Percentiles rank a stretch among this genome's conserved stretches.
Evolutionary conservation across 2,329 filamentous ascomycete species (phyloP).

Genomic region (Aspergillus puulaauensis): DNA sequence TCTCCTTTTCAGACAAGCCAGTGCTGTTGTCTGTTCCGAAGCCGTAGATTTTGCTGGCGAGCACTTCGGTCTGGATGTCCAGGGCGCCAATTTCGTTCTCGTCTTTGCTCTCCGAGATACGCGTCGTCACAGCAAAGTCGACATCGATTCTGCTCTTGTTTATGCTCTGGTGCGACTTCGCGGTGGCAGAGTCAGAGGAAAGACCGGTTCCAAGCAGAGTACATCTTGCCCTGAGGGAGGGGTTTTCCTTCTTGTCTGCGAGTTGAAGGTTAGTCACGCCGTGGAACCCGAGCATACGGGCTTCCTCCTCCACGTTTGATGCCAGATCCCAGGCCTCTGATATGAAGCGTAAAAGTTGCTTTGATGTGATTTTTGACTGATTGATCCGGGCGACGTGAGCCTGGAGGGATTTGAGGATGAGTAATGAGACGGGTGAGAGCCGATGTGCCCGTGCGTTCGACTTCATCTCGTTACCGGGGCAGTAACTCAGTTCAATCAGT

Average conservation of each 20-base stretch:
- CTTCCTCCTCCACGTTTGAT: slow-evolving; percentile 42
- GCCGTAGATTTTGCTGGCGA: slow-evolving; percentile 43
- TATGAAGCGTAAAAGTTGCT: slow-evolving; percentile 41
- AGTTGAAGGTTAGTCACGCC: slow-evolving; percentile 43
- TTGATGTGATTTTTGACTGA: slow-evolving; percentile 36
- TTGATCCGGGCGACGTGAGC: slow-evolving; percentile 35
- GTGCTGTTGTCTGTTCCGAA: slow-evolving; percentile 30
- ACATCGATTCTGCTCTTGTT: slow-evolving; percentile 33
- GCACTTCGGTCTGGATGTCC: slow-evolving; percentile 38
- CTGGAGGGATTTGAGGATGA: slow-evolving; percentile 45
- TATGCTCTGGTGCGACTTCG: slow-evolving; percentile 13
- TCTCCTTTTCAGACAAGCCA: slow-evolving; percentile 34
- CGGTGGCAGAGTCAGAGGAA: slow-evolving; percentile 7
- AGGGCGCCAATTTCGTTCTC: slow-evolving; percentile 26
- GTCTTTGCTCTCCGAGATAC: slow-evolving; percentile 18
- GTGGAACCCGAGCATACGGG: slow-evolving; percentile 45
- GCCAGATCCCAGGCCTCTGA: slow-evolving; percentile 45
- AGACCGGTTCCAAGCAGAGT: slow-evolving; percentile 33
- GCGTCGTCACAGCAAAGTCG: slow-evolving; percentile 40
- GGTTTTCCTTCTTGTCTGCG: slow-evolving; percentile 24
- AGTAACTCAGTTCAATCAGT: slow-evolving; percentile 37
- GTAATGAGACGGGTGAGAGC: slow-evolving; percentile 38
- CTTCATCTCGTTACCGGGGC: slow-evolving; percentile 21
- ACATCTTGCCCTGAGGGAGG: slow-evolving; percentile 37
- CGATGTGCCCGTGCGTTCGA: slow-evolving; percentile 5